Evolutionary conservation across 495 filamentous ascomycete genomes (phyloP), one percentile per base, ranked within the genome.

Genomic region (Penicillium steckii): DNA sequence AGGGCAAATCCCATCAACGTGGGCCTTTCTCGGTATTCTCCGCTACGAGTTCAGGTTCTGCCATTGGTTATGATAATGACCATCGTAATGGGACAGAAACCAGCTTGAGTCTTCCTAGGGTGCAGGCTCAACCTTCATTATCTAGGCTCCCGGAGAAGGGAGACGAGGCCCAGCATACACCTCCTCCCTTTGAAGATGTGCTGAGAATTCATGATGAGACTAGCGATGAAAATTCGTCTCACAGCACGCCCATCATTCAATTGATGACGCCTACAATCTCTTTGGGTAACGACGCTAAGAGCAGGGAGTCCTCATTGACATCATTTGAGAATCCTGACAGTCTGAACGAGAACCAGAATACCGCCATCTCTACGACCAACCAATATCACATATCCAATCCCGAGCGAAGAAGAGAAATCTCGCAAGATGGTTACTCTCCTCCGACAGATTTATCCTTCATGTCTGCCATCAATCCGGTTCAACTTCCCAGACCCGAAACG

Each of bases 1-100:
- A 61, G 32, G 50, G 53, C 21, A 27, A 21, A 23, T 51, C 54
- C 21, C 53, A 61, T 41, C 58, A 61, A 42, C 48, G 58, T 33
- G 58, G 61, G 15, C 58, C 58, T 46, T 61, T 64, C 24, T 59
- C 61, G 44, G 61, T 64, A n/a, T 63, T 63, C 40, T 61, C 58
- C 46, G 43, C 47, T 12, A 48, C 57, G 3, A 47, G 46, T 8
- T 17, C 44, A 19, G 38, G 17, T 1, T 21, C 37, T 0, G 24
- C 50, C 22, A 41, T 19, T 9, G 18, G 21, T 4, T 19, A 9
- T 38, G 13, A 38, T 6, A 25, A 7, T 44, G 40, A 25, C 8
- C 6, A 22, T 19, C 9, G n/a, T 21, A 18, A 17, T 18, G 40
- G 33, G 33, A 38, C 33, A 13, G 33, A 38, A 13, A 18, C 5